These are phyloP conservation scores for Alloteropsis angusta DNA, from an alignment of 202 grass and related monocot species.

Conservation along the genomic window DNA sequence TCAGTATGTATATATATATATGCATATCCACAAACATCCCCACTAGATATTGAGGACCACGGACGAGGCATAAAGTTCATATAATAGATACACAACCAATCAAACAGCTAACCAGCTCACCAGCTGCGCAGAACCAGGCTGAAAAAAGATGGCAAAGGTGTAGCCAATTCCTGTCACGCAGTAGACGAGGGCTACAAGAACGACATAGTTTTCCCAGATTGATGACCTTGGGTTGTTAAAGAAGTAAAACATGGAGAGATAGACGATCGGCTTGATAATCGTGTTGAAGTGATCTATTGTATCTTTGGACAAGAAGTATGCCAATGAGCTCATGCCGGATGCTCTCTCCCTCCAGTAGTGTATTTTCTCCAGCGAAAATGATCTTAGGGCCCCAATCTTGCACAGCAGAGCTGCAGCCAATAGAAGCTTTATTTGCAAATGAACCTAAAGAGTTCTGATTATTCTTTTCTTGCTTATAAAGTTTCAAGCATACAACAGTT, in stretches of 20 bases:
- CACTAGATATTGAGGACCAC: too few relatives aligned
- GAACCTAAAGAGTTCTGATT: too few relatives aligned
- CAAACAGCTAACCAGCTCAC: too few relatives aligned
- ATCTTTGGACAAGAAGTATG: conserved; percentile 92
- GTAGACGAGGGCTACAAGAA: conserved; percentile 69
- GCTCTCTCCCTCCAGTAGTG: conserved; percentile 93
- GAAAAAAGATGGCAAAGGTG: conserved; percentile 92
- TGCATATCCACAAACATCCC: too few relatives aligned
- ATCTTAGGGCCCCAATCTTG: conserved; percentile 89
- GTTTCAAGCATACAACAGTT: too few relatives aligned
- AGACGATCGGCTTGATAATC: conserved; percentile 86
- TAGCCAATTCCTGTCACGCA: conserved; percentile 88
- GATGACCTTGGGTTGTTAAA: conserved; percentile 98
- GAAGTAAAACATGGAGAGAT: conserved; percentile 99
- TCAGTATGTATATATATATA: not conserved
- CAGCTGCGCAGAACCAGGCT: conserved; percentile 80
- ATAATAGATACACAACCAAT: too few relatives aligned
- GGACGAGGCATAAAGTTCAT: too few relatives aligned
- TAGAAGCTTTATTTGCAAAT: too few relatives aligned
- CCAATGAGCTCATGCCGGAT: conserved; percentile 86
- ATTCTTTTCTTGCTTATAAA: too few relatives aligned
- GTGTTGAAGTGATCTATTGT: conserved; percentile 96
- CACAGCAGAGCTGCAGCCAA: conserved; percentile 75
- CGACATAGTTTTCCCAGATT: conserved; percentile 76
- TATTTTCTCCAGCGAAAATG: conserved; percentile 74